Evolutionary conservation across 192 early-diverging fungal species (phyloP).

Genomic region (Rhizophagus clarus): DNA sequence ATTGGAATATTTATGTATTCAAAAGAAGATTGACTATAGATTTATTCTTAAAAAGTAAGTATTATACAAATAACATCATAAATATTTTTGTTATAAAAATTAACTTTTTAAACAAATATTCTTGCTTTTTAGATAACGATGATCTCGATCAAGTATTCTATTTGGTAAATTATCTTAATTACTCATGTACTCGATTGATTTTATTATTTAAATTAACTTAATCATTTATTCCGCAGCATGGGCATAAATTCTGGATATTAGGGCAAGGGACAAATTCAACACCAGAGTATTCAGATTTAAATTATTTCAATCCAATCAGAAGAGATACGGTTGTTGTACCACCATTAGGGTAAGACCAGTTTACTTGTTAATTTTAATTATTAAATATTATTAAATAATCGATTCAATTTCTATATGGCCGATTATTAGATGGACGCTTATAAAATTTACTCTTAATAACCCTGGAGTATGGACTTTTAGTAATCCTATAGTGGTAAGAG

Average conservation of each 20-base stretch:
- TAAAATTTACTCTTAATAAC: neutral
- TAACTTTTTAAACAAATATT: neutral
- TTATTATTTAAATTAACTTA: slow-evolving; percentile 1
- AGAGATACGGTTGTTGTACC: slow-evolving; percentile 43
- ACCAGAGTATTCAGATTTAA: slow-evolving; percentile 29
- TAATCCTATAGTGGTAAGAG: slow-evolving; percentile 9
- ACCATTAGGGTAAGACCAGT: neutral
- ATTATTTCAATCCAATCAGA: slow-evolving; percentile 35
- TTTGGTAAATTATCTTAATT: slow-evolving; percentile 33
- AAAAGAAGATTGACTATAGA: neutral
- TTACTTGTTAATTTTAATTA: neutral
- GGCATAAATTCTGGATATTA: slow-evolving; percentile 48
- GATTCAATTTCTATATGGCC: neutral
- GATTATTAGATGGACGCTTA: neutral
- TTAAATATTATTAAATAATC: neutral
- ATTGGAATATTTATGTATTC: slow-evolving; percentile 3
- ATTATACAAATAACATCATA: neutral
- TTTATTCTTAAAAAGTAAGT: neutral
- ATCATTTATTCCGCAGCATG: slow-evolving; percentile 40
- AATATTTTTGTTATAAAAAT: neutral
- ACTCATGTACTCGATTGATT: neutral
- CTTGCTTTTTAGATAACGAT: slow-evolving; percentile 36
- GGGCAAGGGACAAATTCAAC: slow-evolving; percentile 43
- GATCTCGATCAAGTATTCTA: slow-evolving; percentile 10
- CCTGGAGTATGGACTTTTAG: neutral